Evolutionary conservation across 768 basidiomycete genomes (phyloP), one percentile per base, ranked within the genome.

Genomic region (Agrocybe praecox): DNA sequence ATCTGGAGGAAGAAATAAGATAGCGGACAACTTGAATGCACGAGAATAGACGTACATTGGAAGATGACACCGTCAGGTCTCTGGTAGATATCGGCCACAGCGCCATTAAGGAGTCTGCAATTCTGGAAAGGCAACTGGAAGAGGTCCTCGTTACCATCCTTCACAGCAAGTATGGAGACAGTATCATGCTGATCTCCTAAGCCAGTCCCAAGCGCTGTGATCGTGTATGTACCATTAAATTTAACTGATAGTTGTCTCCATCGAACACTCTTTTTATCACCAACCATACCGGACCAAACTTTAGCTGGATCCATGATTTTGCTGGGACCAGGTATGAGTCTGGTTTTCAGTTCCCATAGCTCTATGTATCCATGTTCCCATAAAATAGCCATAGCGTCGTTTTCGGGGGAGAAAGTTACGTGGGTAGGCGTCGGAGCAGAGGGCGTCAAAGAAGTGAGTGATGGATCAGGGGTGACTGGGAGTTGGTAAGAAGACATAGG

Each of bases 401-500:
- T 69, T 18, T 70, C 63, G 1, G 79, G 56, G 0, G 89, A 85
- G 56, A 94, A 87, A 3, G 86, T 75, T 4, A 84, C 72, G 67
- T 96, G 87, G 9, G 87, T 68, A 0, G 95, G 92, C 0, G 81
- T 71, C n/a, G 61, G 70, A n/a, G 66, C 61, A 45, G 42, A 43
- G 23, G 55, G 53, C 51, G 59, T 49, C 33, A 60, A 58, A 33
- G 57, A 18, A 11, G 65, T 34, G 45, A 52, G 17, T 33, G 69
- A 58, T 12, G 63, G 45, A 14, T 66, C 62, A 10, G 71, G 64
- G 14, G 58, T 55, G 15, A 77, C 55, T 0, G 67, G 33, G 11
- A 83, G 74, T 58, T 78, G 72, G 57, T 80, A 78, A 1, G 93
- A 88, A 1, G 88, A 91, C 94, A 97, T 96, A 0, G 97, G 97